A percentile compares a stretch with the other conserved stretches of the same genome.
Conservation (phyloP, 345 rosid species). For the Crucihimalaya himalaica region DNA sequence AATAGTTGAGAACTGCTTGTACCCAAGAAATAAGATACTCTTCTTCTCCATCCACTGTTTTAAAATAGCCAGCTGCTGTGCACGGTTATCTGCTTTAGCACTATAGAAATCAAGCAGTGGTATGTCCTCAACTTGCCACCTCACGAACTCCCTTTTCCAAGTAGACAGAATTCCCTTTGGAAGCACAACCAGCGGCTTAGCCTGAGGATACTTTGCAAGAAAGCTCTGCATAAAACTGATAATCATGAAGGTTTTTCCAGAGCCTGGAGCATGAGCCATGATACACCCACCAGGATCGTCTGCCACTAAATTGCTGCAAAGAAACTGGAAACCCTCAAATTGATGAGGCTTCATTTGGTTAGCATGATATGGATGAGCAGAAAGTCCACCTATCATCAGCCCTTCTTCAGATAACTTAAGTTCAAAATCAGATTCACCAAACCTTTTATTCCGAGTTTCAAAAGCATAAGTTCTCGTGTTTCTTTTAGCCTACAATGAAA, state of each 20-base stretch:
- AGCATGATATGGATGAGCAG: constrained; percentile 88
- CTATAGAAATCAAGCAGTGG: constrained; percentile 78
- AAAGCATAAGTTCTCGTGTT: constrained; percentile 56
- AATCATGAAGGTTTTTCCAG: constrained; percentile 97
- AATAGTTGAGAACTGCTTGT: constrained; percentile 85
- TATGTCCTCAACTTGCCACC: constrained; percentile 90
- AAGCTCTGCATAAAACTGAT: constrained; percentile 96
- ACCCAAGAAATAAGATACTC: constrained; percentile 93
- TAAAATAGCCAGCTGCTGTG: constrained; percentile 71
- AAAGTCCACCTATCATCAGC: constrained; percentile 59
- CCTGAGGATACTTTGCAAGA: constrained; percentile 84
- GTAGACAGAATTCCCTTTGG: constrained; percentile 87
- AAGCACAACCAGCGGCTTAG: constrained; percentile 84
- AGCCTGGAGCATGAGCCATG: constrained; percentile 98
- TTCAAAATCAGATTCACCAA: constrained; percentile 51
- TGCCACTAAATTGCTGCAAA: constrained; percentile 70
- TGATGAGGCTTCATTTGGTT: constrained; percentile 95
- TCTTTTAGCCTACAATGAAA: constrained; percentile 56
- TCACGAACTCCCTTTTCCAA: constrained; percentile 86
- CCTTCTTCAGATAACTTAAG: constrained; percentile 55
- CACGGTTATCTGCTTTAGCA: constrained; percentile 76
- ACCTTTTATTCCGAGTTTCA: constrained; percentile 50
- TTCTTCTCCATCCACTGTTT: constrained; percentile 77
- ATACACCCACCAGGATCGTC: constrained; percentile 94
- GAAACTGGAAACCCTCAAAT: constrained; percentile 87